phyloP scores from a whole-genome alignment of 805 yeast genomes.

The Yueomyces sinensis region DNA sequence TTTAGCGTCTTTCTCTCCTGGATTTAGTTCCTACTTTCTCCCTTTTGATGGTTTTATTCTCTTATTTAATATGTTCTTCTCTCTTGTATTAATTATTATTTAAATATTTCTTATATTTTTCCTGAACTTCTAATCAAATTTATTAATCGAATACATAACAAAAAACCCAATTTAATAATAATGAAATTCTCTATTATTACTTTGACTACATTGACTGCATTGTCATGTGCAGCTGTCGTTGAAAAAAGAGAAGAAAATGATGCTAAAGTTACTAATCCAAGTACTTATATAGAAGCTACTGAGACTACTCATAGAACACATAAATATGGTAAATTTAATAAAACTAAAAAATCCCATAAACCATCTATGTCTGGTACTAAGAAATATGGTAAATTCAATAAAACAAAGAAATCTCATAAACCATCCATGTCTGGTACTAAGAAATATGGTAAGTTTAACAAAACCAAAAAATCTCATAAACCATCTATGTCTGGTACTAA shows the following conservation, averaged over 20 bases:
- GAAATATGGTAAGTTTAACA: conserved; percentile 40
- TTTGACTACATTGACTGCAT: conserved; percentile 29
- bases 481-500: conserved; percentile 35
- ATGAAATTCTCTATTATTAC: conserved; percentile 34
- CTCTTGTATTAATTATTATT: no score
- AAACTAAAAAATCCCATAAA: conserved; percentile 21
- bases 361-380: conserved; percentile 36
- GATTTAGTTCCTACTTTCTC: no score
- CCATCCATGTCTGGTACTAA: conserved; percentile 36
- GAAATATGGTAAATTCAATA: conserved; percentile 39
- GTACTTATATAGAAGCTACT: conserved; percentile 17
- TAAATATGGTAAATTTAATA: conserved; percentile 39
- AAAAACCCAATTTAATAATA: no score
- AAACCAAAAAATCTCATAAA: conserved; percentile 23
- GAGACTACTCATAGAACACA: conserved; percentile 34
- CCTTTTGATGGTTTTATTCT: no score
- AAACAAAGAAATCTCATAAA: conserved; percentile 20
- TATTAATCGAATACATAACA: no score
- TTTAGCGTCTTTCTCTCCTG: no score
- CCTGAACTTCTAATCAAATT: no score
- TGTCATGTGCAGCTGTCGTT: conserved; percentile 21
- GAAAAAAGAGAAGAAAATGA: conserved; percentile 2
- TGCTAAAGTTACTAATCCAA: conserved; percentile 8
- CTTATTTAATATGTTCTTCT: no score
- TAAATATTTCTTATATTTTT: no score